These are phyloP conservation scores for Vaccinium vitisidaea DNA, from an alignment of 148 eudicot genomes.

Conservation along the genomic window DNA sequence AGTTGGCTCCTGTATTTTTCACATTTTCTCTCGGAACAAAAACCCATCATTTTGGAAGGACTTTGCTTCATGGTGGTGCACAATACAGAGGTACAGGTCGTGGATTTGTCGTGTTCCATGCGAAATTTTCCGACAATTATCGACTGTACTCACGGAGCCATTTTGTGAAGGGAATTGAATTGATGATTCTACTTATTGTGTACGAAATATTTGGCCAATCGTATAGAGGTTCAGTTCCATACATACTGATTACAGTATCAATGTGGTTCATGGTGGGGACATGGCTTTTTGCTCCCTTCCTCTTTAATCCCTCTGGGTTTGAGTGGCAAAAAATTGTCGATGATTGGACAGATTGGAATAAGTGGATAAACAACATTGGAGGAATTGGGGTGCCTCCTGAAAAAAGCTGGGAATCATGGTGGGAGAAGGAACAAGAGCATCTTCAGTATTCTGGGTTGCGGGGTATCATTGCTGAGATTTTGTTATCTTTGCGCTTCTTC, in stretches of 20 bases:
- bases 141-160: conserved; percentile 69
- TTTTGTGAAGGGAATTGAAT: conserved; percentile 70
- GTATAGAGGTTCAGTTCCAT: conserved; percentile 40
- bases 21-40: conserved; percentile 75
- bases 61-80: conserved; percentile 79
- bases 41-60: conserved; percentile 69
- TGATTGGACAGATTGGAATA: conserved; percentile 75
- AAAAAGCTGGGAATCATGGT: conserved; percentile 90
- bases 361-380: conserved; percentile 69
- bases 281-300: conserved; percentile 78
- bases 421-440: conserved; percentile 71
- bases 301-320: conserved; percentile 73
- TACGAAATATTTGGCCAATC: conserved; percentile 56
- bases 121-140: conserved; percentile 68
- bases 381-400: conserved; percentile 64
- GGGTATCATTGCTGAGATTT: conserved; percentile 52
- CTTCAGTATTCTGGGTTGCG: conserved; percentile 51
- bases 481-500: conserved; percentile 60
- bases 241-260: conserved; percentile 48
- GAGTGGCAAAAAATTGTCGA: conserved; percentile 82
- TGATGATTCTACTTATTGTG: conserved; percentile 59
- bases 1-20: conserved; percentile 68
- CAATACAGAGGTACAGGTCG: conserved; percentile 74
- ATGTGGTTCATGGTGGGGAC: conserved; percentile 75
- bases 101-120: conserved; percentile 78